phyloP scores from a whole-genome alignment of 108 stramenopile genomes.

The Cylindrotheca closterium region DNA sequence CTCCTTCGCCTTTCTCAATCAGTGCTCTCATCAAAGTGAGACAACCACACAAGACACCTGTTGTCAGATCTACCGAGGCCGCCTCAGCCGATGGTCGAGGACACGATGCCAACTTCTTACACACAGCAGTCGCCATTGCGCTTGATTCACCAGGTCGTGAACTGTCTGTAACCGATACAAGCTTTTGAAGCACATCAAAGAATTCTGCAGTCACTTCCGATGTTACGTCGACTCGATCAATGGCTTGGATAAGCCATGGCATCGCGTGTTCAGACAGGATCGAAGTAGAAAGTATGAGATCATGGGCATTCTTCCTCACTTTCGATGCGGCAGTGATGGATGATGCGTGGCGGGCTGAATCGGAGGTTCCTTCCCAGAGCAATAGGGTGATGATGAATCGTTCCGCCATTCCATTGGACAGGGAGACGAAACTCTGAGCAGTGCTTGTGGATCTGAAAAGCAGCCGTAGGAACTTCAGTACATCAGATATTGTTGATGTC shows the following conservation, averaged over 20 bases:
- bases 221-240: slow-evolving; percentile 55
- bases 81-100: slow-evolving; percentile 56
- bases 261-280: slow-evolving; percentile 59
- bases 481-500: slow-evolving; percentile 68
- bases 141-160: slow-evolving; percentile 42
- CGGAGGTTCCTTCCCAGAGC: slow-evolving; percentile 65
- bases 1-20: slow-evolving; percentile 56
- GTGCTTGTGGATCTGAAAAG: slow-evolving; percentile 57
- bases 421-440: slow-evolving; percentile 55
- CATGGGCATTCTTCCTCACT: slow-evolving; percentile 68
- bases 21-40: slow-evolving; percentile 70
- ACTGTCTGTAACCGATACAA: slow-evolving; percentile 41
- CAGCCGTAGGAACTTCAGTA: slow-evolving; percentile 66
- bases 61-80: slow-evolving; percentile 53
- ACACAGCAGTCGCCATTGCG: slow-evolving; percentile 70
- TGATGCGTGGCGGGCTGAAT: slow-evolving; percentile 31
- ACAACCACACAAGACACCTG: slow-evolving; percentile 85
- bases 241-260: slow-evolving; percentile 76
- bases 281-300: slow-evolving; percentile 67
- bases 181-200: slow-evolving; percentile 70
- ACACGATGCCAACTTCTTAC: slow-evolving; percentile 76
- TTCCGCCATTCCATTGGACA: slow-evolving; percentile 68
- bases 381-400: slow-evolving; percentile 72
- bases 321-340: slow-evolving; percentile 43
- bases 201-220: slow-evolving; percentile 75